Percentiles rank a stretch among this genome's conserved stretches.
phyloP scores from a whole-genome alignment of 2,329 filamentous ascomycete genomes.

The Cladobotryum mycophilum region DNA sequence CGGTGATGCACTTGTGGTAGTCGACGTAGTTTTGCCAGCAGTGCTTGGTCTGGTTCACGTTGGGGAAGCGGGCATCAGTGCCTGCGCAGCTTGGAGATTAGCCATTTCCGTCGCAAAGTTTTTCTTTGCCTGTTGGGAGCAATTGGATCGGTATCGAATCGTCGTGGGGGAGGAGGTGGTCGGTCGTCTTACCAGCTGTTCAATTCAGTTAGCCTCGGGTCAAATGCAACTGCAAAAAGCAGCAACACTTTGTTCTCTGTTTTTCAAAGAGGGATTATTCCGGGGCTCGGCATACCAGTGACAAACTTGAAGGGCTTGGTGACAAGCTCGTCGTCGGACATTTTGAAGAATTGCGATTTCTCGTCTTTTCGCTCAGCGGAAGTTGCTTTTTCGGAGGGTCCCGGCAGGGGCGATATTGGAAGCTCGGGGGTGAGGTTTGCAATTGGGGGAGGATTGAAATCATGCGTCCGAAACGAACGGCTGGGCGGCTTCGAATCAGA shows the following conservation, averaged over 20 bases:
- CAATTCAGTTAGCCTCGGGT: constrained; percentile 37
- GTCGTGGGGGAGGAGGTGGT: constrained; percentile 13
- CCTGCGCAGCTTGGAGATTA: constrained; percentile 45
- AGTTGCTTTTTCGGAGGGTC: too few species aligned
- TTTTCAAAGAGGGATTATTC: constrained; percentile 28
- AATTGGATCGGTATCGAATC: constrained; percentile 20
- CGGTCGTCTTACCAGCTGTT: constrained; percentile 37
- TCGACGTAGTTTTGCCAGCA: constrained; percentile 99
- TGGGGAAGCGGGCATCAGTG: constrained; percentile 98
- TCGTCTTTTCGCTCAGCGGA: constrained; percentile 1
- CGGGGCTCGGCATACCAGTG: constrained; percentile 64
- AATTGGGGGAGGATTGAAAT: constrained; percentile 19
- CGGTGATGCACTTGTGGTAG: constrained; percentile 99
- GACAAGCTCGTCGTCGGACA: constrained; percentile 79
- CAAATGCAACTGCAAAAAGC: constrained; percentile 8
- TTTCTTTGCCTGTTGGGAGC: background rate
- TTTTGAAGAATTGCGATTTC: constrained; percentile 46
- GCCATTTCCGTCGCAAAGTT: constrained; percentile 7
- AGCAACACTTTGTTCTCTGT: constrained; percentile 24
- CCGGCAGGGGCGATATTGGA: constrained; percentile 23
- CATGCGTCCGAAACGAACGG: constrained; percentile 25
- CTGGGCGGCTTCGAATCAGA: constrained; percentile 34
- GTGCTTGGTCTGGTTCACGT: constrained; percentile 98
- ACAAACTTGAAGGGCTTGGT: constrained; percentile 99
- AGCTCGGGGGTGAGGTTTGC: constrained; percentile 26